Conservation (phyloP, 345 rosid species). For the Nasturtium officinale region DNA sequence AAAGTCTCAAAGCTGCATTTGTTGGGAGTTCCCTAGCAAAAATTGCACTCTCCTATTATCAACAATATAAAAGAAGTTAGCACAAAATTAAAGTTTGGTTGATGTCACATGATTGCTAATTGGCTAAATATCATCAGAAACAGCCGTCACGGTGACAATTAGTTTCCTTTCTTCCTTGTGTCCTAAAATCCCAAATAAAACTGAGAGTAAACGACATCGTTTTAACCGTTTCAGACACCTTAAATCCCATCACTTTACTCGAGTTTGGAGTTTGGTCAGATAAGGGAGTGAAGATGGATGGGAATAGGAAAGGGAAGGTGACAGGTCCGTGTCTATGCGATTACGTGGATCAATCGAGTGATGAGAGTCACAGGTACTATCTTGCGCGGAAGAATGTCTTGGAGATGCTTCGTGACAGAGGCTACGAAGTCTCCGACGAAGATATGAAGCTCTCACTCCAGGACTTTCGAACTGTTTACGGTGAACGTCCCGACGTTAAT, state of each 20-base stretch:
- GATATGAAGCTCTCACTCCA: constrained; percentile 68
- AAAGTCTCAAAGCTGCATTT: constrained; percentile 8
- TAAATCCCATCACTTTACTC: constrained; percentile 8
- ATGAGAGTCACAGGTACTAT: constrained; percentile 72
- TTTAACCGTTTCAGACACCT: not conserved
- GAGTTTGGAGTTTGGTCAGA: not conserved
- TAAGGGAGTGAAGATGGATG: constrained; percentile 36
- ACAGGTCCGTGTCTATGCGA: constrained; percentile 54
- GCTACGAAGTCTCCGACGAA: constrained; percentile 61
- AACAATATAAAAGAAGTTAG: not conserved
- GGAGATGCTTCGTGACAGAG: constrained; percentile 88
- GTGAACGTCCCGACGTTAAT: constrained; percentile 60
- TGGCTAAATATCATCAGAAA: not conserved
- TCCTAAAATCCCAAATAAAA: not conserved
- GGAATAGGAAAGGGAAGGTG: constrained; percentile 31
- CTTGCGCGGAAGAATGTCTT: constrained; percentile 69
- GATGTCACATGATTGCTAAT: constrained; percentile 1
- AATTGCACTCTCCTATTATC: not conserved
- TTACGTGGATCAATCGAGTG: constrained; percentile 58
- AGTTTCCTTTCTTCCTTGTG: not conserved
- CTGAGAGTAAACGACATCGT: constrained; percentile 15
- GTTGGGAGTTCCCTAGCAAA: not conserved
- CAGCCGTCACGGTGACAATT: constrained; percentile 3
- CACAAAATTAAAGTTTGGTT: not conserved
- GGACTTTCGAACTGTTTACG: constrained; percentile 61